Evolutionary conservation across 805 yeast genomes (phyloP).

Genomic region (Hanseniaspora taiwanica): DNA sequence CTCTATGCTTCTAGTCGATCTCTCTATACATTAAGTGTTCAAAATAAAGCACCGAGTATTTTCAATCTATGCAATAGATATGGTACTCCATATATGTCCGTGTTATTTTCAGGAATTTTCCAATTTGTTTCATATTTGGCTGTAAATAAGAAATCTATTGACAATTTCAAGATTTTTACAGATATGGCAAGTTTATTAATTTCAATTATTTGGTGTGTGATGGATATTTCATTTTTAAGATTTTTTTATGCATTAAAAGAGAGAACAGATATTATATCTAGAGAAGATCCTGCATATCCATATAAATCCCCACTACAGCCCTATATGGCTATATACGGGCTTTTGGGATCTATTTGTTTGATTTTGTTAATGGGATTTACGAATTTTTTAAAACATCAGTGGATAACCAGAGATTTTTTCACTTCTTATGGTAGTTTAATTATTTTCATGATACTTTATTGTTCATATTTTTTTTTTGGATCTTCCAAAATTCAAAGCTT

Average conservation of each 20-base stretch:
- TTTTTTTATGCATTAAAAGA: conserved; percentile 45
- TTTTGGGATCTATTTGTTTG: conserved; percentile 34
- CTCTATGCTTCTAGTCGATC: conserved; percentile 45
- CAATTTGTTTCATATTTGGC: conserved; percentile 47
- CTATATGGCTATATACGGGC: conserved; percentile 44
- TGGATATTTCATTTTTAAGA: conserved; percentile 48
- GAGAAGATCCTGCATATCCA: conserved; percentile 50
- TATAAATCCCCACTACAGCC: conserved; percentile 58
- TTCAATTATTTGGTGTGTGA: conserved; percentile 41
- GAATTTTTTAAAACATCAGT: conserved; percentile 33
- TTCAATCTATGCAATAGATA: conserved; percentile 43
- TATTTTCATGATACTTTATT: conserved; percentile 34
- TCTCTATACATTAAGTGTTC: conserved; percentile 39
- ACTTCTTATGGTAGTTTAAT: conserved; percentile 46
- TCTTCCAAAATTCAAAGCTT: conserved; percentile 33
- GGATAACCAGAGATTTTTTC: conserved; percentile 47
- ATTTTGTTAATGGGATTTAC: conserved; percentile 44
- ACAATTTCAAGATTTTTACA: conserved; percentile 52
- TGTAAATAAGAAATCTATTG: conserved; percentile 41
- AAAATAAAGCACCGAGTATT: conserved; percentile 43
- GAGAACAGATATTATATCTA: conserved; percentile 47
- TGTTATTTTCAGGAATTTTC: conserved; percentile 45
- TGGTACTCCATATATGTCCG: conserved; percentile 65
- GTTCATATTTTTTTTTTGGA: conserved; percentile 39
- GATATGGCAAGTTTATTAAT: conserved; percentile 54